Base-by-base conservation (phyloP, 2,329 filamentous ascomycete species). In the Talaromyces islandicus region DNA sequence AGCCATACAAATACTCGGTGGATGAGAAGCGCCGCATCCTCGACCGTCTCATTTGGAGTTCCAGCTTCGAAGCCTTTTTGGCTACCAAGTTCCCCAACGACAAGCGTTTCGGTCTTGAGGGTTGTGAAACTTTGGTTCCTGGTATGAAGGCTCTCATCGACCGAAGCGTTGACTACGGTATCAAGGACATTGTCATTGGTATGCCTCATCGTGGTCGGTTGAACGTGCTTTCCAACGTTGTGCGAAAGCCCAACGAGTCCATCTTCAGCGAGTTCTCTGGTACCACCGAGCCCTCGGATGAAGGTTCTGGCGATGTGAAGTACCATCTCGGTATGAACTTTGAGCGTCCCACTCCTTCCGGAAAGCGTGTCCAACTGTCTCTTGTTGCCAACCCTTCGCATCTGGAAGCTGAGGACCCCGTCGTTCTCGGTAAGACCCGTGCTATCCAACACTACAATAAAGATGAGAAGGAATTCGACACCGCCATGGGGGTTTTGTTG, bases 241-340 rank as follows among this genome's bases (percentile, higher is more conserved):
- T 99, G 68, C 89, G 94, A 73, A 99, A 99, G 81, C 93, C 94
- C 70, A 99, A 99, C 78, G 94, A 97, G 81, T 97, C 94, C 66
- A 99, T 99, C 78, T 99, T 99, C 83, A 96, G 90, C 75, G 94
- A 99, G 77, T 99, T 99, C 71, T 90, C 91, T 64, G 94, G 94
- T 69, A 91, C 89, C 53, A 81, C 89, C 24, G 91, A 91, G 72
- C 90, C 91, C 59, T 89, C 90, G 68, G 94, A 97, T 68, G 93
- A 99, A 80, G 94, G 94, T 62, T 97, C 94, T 61, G 94, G 94
- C 70, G 94, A 99, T 76, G 94, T 99, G 78, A 99, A 99, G 80
- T 99, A 99, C 81, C 94, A 99, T 81, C 82, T 99, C 71, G 94
- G 94, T 73, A 99, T 99, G 94, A 99, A 99, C 83, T 99, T 99